Base-by-base conservation (phyloP, 2,329 filamentous ascomycete genomes). In the Fusarium devonianum region DNA sequence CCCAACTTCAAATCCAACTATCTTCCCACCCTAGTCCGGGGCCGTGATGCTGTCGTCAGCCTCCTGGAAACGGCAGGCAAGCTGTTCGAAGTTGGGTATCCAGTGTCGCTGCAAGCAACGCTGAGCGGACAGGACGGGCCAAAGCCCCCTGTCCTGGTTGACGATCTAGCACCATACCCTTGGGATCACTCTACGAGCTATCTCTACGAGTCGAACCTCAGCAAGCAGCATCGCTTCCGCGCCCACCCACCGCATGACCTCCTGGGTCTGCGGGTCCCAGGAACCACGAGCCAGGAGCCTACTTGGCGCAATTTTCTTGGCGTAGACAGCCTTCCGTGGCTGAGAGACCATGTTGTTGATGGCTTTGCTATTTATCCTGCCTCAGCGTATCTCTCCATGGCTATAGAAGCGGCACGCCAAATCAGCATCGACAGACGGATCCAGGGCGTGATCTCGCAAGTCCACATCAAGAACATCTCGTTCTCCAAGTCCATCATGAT, bases 301-400 rank as follows among this genome's bases (percentile, higher is more conserved):
- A 14, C 25, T 8, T 68, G 58, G 57, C 50, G 62, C 0, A 62
- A 67, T n/a, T 4, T 64, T 2, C 43, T 68, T 6, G 50, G 49
- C 7, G 7, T 67, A 1, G 50, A 60, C 9, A 40, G 59, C 19
- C 36, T 41, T 5, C 69, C 79, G 12, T 79, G 78, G 41, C 65
- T 76, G 2, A 66, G 73, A 14, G 74, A 78, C 47, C 77, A 78
- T 64, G 51, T 64, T 14, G 73, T 78, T 63, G 69, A 73, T 44
- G 74, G 69, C 49, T 68, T 76, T 33, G 69, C 71, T 36, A 70
- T 78, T 50, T 75, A 73, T 38, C 71, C 75, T 42, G 70, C 67
- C 16, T 67, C 70, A 3, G 75, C 71, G 9, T 67, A 68, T 21
- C 61, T 71, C 2, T 68, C 68, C 12, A 67, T 75, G 63, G 57